Conservation (phyloP, 306 rosid species). For the Chamaecrista fasciculata region DNA sequence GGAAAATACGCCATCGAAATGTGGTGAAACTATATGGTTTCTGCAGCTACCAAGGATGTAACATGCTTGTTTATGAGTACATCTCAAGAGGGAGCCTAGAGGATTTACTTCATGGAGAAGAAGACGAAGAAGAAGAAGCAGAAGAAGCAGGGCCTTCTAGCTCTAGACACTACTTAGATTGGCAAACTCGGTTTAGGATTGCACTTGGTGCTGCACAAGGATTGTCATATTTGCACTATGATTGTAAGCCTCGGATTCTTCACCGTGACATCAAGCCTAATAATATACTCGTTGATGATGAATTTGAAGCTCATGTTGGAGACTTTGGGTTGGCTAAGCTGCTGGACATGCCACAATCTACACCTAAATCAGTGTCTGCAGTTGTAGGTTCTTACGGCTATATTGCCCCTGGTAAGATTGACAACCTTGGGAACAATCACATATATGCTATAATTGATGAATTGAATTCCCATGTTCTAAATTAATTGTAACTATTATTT, state of each 20-base stretch:
- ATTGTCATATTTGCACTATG: slow-evolving; percentile 72
- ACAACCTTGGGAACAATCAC: too few species aligned
- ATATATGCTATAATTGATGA: too few species aligned
- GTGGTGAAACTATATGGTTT: slow-evolving; percentile 75
- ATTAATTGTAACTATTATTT: too few species aligned
- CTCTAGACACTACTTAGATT: too few species aligned
- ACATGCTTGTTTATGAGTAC: slow-evolving; percentile 68
- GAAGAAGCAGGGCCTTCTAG: too few species aligned
- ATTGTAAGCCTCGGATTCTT: slow-evolving; percentile 72
- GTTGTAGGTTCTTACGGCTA: slow-evolving; percentile 85
- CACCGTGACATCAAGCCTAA: slow-evolving; percentile 79
- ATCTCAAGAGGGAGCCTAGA: slow-evolving; percentile 76
- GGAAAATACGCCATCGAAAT: slow-evolving; percentile 73
- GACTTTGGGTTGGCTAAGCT: slow-evolving; percentile 82
- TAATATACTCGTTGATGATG: slow-evolving; percentile 61
- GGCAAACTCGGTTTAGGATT: slow-evolving; percentile 58
- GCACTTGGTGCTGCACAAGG: slow-evolving; percentile 89
- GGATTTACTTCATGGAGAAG: slow-evolving; percentile 49
- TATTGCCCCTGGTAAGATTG: slow-evolving; percentile 75
- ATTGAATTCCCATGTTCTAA: too few species aligned
- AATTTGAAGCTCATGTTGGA: slow-evolving; percentile 78
- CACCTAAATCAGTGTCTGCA: slow-evolving; percentile 74
- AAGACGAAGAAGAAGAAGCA: too few species aligned
- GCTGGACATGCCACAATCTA: slow-evolving; percentile 67
- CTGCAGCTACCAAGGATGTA: slow-evolving; percentile 59